Evolutionary conservation across 2,329 filamentous ascomycete species (phyloP), one percentile per base, ranked within the genome.

Genomic region (Penicillium sp.): DNA sequence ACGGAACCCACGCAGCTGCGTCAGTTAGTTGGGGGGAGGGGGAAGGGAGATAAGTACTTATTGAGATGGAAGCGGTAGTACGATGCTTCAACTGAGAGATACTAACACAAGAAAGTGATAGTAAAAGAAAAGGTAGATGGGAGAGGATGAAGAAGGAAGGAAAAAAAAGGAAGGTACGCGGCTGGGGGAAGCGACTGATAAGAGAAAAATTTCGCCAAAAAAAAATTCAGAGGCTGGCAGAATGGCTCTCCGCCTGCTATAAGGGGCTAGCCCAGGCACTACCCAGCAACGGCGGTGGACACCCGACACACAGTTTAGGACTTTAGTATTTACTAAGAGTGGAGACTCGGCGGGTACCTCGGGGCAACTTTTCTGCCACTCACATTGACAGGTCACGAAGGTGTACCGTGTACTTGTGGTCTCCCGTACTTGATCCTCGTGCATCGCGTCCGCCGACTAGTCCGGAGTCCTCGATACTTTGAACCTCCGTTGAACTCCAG

Each of bases 1-100:
- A 70, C 58, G 56, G 66, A 67, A 62, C 70, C 70, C 70, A 70
- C 70, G 66, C 66, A 70, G 64, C 66, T 71, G 65, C 61, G 69
- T 70, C 65, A 72, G 67, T 72, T 69, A 69, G 59, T 61, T 39
- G 57, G 53, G 61, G 64, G 50, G 55, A 47, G 57, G 63, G 60
- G 54, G 57, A 63, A 47, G 50, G 49, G 33, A 41, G 47, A 40
- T 31, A 46, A 51, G 44, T 63, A 63, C 60, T 56, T 63, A 65
- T 60, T 40, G 35, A 35, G 63, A 61, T 60, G 59, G 55, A 52
- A 52, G 50, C 50, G 50, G 9, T 22, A 52, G 6, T 52, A 52
- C 50, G 50, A 52, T 52, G 50, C 50, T 52, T 52, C 50, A 10
- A 19, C 60, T 39, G 54, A 50, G 44, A 50, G 27, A 50, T 64